Evolutionary conservation across 2,329 filamentous ascomycete genomes (phyloP).

Genomic region (Sclerotinia sclerotiorum): DNA sequence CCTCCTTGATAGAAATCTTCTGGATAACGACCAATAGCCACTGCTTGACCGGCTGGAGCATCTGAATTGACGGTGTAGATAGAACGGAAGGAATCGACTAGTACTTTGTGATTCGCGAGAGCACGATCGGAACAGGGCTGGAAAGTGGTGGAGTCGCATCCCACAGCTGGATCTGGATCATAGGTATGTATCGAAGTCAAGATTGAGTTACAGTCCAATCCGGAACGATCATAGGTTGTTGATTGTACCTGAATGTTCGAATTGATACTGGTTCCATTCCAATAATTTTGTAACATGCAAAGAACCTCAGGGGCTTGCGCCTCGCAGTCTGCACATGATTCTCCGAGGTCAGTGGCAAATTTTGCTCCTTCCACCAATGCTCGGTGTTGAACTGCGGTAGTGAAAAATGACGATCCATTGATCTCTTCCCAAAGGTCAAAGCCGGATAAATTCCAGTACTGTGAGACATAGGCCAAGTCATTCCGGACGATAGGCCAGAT

Average conservation of each 20-base stretch:
- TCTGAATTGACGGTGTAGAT: slow-evolving; percentile 66
- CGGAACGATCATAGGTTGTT: slow-evolving; percentile 54
- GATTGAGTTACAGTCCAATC: slow-evolving; percentile 71
- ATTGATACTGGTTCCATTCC: slow-evolving; percentile 63
- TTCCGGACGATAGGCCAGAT: slow-evolving; percentile 74
- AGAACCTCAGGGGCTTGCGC: slow-evolving; percentile 65
- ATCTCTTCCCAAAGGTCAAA: slow-evolving; percentile 87
- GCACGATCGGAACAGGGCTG: slow-evolving; percentile 58
- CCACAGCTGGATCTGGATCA: slow-evolving; percentile 55
- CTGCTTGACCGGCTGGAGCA: slow-evolving; percentile 58
- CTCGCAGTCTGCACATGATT: slow-evolving; percentile 59
- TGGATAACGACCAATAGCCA: slow-evolving; percentile 64
- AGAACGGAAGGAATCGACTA: slow-evolving; percentile 70
- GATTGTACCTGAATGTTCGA: slow-evolving; percentile 65
- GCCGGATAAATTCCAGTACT: slow-evolving; percentile 64
- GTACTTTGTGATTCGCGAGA: slow-evolving; percentile 72
- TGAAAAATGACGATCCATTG: slow-evolving; percentile 76
- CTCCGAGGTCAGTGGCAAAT: slow-evolving; percentile 62
- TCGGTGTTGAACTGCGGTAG: slow-evolving; percentile 62
- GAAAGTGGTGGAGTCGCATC: slow-evolving; percentile 69
- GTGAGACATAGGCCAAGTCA: slow-evolving; percentile 70
- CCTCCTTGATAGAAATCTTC: slow-evolving; percentile 74
- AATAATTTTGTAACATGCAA: slow-evolving; percentile 75
- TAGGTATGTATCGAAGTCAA: slow-evolving; percentile 66
- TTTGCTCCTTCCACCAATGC: slow-evolving; percentile 62